Base-by-base conservation (phyloP, 768 basidiomycete genomes). In the Serpula lacrymans region DNA sequence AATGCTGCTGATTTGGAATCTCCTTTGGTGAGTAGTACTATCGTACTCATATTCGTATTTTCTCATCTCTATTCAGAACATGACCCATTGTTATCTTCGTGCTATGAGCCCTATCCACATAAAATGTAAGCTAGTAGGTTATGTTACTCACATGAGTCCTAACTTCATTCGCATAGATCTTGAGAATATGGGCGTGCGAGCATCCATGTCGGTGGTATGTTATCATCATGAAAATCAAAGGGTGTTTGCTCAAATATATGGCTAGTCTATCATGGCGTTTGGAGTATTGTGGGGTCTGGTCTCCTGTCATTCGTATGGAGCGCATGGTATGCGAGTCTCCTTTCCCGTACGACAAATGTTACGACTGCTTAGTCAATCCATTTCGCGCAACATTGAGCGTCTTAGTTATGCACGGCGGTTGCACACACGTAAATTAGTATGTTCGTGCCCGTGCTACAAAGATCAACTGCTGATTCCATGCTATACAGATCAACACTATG, bases 31-130 rank as follows among this genome's bases (percentile, higher is more conserved):
- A 30, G 71, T 65, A 13, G 23, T 27, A 30, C 21, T 9, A 13
- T 32, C 30, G 12, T 23, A 28, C 21, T 30, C 4, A 25, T 11
- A 17, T 32, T 36, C 31, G 20, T 12, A 13, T 34, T 17, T 8
- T 6, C 16, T n/a, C n/a, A 18, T 30, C 28, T 11, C 35, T 16
- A 44, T 21, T 1, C 43, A 84, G 75, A 78, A 90, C 53, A 88
- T 90, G 85, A 88, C 88, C 0, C 84, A 90, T 59, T 85, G 80
- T 41, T 87, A 84, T 49, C 65, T 90, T 7, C 77, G 88, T n/a
- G 86, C 87, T 0, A 89, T 92, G 87, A 84, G 82, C 48, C 88
- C 88, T 5, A 88, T 92, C 34, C 88, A 90, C 53, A 62, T 88
- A 45, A 80, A 88, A 63, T 90, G 82, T 83, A 46, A 22, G 75